phyloP scores from a whole-genome alignment of 2,329 filamentous ascomycete species.

The Scorias spongiosa region DNA sequence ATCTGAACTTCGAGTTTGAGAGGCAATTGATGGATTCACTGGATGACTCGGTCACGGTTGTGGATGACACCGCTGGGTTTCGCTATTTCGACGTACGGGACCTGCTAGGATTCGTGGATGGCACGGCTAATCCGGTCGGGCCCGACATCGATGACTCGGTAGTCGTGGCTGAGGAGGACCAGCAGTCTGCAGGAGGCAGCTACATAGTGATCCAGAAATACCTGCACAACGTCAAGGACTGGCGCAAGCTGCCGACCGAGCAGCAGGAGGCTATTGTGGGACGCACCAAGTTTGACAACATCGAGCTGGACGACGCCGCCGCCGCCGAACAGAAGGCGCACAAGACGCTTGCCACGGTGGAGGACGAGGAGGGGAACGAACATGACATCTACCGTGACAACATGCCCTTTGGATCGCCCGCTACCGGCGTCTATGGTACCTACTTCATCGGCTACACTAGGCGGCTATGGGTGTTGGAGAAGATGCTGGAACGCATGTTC shows the following conservation, averaged over 20 bases:
- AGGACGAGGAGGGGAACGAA: conserved; percentile 36
- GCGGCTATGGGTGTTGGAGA: conserved; percentile 25
- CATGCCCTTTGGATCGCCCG: conserved; percentile 45
- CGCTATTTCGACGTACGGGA: conserved; percentile 46
- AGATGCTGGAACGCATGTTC: conserved; percentile 45
- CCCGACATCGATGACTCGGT: conserved; percentile 27
- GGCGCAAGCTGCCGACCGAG: conserved; percentile 33
- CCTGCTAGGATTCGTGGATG: conserved; percentile 44
- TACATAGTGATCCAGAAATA: conserved; percentile 48
- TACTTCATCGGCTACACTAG: conserved; percentile 1
- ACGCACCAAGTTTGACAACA: conserved; percentile 42
- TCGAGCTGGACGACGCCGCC: conserved; percentile 36
- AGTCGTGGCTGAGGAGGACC: conserved; percentile 29
- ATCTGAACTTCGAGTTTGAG: conserved; percentile 45
- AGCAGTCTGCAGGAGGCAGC: conserved; percentile 31
- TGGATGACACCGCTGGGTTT: conserved; percentile 42
- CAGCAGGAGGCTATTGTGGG: conserved; percentile 42
- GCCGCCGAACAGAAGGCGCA: conserved; percentile 24
- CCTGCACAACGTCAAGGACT: conserved; percentile 29
- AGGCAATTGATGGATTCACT: conserved; percentile 37
- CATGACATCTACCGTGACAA: conserved; percentile 42
- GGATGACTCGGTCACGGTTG: conserved; percentile 31
- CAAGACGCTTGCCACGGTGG: conserved; percentile 40
- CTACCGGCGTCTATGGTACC: conserved; percentile 21
- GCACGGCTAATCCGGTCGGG: conserved; percentile 43